A percentile compares a stretch with the other conserved stretches of the same genome.
These are phyloP conservation scores for Venturia asperata DNA, from an alignment of 2,329 filamentous ascomycete genomes.

Conservation along the genomic window DNA sequence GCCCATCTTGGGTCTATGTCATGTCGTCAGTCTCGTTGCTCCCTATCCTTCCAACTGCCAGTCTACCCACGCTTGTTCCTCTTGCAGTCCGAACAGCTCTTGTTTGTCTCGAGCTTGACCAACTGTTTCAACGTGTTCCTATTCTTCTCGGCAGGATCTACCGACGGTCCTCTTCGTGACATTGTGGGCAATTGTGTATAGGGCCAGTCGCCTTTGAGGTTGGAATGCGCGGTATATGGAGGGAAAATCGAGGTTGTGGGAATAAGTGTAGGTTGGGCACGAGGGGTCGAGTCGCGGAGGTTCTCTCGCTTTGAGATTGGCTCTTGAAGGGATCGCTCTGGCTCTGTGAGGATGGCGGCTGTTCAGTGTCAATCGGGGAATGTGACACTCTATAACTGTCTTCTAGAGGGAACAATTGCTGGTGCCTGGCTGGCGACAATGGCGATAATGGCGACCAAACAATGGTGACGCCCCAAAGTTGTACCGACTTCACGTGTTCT, in stretches of 20 bases:
- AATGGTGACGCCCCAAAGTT: neutral
- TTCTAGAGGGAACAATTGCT: neutral
- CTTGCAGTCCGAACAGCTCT: conserved; percentile 97
- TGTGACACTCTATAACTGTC: neutral
- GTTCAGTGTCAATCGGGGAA: neutral
- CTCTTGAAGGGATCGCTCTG: no score
- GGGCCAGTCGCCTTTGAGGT: no score
- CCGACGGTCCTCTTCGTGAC: conserved; percentile 76
- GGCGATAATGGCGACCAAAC: neutral
- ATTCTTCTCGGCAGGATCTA: conserved; percentile 88
- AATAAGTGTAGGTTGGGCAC: neutral
- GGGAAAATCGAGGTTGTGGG: neutral
- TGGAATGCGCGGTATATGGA: neutral
- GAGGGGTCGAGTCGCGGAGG: conserved; percentile 3
- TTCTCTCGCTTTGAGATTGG: neutral
- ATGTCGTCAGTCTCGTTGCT: conserved; percentile 25
- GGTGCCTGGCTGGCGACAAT: neutral
- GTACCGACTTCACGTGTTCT: neutral
- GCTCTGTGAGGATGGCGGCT: neutral
- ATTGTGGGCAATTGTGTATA: conserved; percentile 39
- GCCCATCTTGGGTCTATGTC: conserved; percentile 91
- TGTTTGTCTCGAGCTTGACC: conserved; percentile 90
- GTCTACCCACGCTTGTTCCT: conserved; percentile 78
- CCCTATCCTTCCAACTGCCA: conserved; percentile 1
- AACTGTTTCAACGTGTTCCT: conserved; percentile 88